Conservation (phyloP, 805 yeast genomes). For the Ogataea philodendri region DNA sequence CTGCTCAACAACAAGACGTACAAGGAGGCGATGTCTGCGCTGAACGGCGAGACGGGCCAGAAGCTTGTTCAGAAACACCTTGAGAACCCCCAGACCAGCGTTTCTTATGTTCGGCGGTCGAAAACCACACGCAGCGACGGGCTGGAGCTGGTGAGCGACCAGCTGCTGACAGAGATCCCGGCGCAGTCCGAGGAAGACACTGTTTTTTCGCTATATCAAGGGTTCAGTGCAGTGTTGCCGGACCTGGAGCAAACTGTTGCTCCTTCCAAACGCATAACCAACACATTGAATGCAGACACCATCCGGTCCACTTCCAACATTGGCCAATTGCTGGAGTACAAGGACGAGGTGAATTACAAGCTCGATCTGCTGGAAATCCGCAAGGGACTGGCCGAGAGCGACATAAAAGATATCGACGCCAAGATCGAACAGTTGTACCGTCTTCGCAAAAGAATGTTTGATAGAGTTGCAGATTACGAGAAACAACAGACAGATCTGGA, state of each 20-base stretch:
- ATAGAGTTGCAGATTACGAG: slow-evolving; percentile 59
- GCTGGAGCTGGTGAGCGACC: slow-evolving; percentile 57
- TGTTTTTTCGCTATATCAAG: slow-evolving; percentile 61
- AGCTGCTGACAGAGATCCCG: slow-evolving; percentile 56
- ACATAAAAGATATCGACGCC: slow-evolving; percentile 60
- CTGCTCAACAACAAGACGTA: slow-evolving; percentile 33
- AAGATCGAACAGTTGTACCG: slow-evolving; percentile 51
- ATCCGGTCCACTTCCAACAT: slow-evolving; percentile 43
- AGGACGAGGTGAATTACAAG: slow-evolving; percentile 41
- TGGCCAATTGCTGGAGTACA: slow-evolving; percentile 37
- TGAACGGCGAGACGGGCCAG: slow-evolving; percentile 34
- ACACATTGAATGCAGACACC: slow-evolving; percentile 41
- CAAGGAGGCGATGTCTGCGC: slow-evolving; percentile 39
- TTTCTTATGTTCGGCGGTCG: slow-evolving; percentile 18
- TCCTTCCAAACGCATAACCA: slow-evolving; percentile 30
- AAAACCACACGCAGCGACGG: slow-evolving; percentile 34
- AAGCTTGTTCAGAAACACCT: slow-evolving; percentile 25
- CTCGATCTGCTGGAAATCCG: slow-evolving; percentile 59
- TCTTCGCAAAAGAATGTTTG: slow-evolving; percentile 53
- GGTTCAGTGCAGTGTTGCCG: slow-evolving; percentile 59
- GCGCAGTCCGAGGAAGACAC: slow-evolving; percentile 10
- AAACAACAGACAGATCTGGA: slow-evolving; percentile 58
- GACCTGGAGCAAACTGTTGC: slow-evolving; percentile 45
- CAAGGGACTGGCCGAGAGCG: slow-evolving; percentile 62
- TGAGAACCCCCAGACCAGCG: slow-evolving; percentile 11